Base-by-base conservation (phyloP, 768 basidiomycete genomes). In the Leccinellum luteum region DNA sequence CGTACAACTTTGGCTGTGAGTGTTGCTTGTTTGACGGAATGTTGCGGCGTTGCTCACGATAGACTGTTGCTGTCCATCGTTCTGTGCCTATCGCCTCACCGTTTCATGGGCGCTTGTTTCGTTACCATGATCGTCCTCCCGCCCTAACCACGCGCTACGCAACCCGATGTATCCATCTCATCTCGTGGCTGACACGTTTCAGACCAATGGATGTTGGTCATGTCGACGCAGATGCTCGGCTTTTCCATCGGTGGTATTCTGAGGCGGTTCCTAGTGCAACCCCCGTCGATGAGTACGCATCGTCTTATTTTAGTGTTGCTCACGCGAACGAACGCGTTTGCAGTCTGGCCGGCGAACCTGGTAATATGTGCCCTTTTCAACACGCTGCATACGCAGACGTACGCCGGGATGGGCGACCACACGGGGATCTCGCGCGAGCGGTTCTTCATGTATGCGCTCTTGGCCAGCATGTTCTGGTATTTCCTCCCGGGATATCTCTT, bases 401-500 rank as follows among this genome's bases (percentile, higher is more conserved):
- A 80, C 55, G 59, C 70, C 4, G 82, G 81, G 35, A 74, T 76
- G 15, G 77, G 79, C 8, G 64, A 51, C 17, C 75, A 70, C 5
- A 79, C 78, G 10, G 81, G 82, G n/a, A 71, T 84, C 53, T 78
- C 79, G 2, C 79, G 84, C 41, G 80, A 78, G 58, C 73, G 77
- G 17, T 85, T 83, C 73, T 85, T 85, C 73, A 1, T 68, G 19
- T 78, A 72, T 50, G 77, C 65, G 1, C 81, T 78, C 65, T 0
- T 66, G 2, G 77, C 65, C 30, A 51, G 63, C 41, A 3, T 64
- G 9, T 58, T 62, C 60, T 79, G 76, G 75, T 87, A 87, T 64
- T 78, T 87, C 71, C 67, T 90, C 64, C 89, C 89, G 0, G 88
- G 88, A 3, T 92, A 88, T 69, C 73, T 90, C 58, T 90, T 90